Conservation (phyloP, 2,329 filamentous ascomycete species). For the Pseudocercospora eumusae region DNA sequence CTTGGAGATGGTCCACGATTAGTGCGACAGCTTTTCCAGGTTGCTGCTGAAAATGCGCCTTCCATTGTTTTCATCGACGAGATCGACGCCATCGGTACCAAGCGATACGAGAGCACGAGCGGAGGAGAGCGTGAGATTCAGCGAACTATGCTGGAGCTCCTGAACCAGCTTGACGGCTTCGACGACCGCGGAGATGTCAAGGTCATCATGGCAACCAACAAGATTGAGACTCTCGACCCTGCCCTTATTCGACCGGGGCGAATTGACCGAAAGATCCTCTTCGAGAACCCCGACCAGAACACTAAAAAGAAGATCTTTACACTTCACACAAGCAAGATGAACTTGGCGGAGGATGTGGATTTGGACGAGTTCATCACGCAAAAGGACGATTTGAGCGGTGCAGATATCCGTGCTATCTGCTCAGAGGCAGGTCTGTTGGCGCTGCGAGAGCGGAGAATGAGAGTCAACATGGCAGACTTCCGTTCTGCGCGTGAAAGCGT, state of each 20-base stretch:
- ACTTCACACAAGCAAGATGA: slow-evolving; percentile 98
- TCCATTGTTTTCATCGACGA: slow-evolving; percentile 99
- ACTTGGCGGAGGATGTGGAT: slow-evolving; percentile 91
- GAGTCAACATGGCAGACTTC: slow-evolving; percentile 99
- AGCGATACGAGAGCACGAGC: slow-evolving; percentile 96
- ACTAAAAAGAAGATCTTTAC: slow-evolving; percentile 98
- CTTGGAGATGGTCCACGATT: slow-evolving; percentile 92
- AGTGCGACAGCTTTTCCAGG: slow-evolving; percentile 94
- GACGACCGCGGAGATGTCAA: slow-evolving; percentile 98
- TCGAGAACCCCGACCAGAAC: slow-evolving; percentile 77
- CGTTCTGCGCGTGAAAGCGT: slow-evolving; percentile 88
- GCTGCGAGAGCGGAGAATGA: slow-evolving; percentile 90
- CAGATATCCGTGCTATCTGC: slow-evolving; percentile 98
- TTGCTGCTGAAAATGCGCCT: slow-evolving; percentile 91
- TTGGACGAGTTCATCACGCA: slow-evolving; percentile 97
- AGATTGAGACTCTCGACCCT: slow-evolving; percentile 96
- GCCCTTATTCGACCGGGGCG: slow-evolving; percentile 94
- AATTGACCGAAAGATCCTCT: slow-evolving; percentile 96
- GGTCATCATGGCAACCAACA: slow-evolving; percentile 99
- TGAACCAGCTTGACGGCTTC: slow-evolving; percentile 98
- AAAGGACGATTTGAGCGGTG: slow-evolving; percentile 95
- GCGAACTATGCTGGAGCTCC: slow-evolving; percentile 95
- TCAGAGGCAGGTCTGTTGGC: slow-evolving; percentile 95
- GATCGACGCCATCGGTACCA: slow-evolving; percentile 97
- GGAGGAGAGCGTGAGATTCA: slow-evolving; percentile 97